Evolutionary conservation across 1,284 basidiomycete genomes (phyloP).

Genomic region (Pseudozyma hubeiensis): DNA sequence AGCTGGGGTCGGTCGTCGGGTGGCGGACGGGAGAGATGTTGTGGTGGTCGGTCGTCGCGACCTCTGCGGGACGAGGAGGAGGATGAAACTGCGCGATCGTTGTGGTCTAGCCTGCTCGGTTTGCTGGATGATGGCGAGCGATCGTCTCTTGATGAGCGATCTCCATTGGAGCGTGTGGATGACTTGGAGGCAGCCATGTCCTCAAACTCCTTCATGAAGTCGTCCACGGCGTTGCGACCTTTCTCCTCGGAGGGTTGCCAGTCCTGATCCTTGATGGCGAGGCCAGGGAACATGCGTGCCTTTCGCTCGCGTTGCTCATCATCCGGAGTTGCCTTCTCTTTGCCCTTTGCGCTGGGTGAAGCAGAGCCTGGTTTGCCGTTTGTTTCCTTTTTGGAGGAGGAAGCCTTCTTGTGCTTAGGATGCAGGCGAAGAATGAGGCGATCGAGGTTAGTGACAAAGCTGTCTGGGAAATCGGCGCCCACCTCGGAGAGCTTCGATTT

Average conservation of each 20-base stretch:
- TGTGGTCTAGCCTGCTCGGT: slow-evolving; percentile 11
- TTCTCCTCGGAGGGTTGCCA: slow-evolving; percentile 70
- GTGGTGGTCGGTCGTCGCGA: slow-evolving; percentile 37
- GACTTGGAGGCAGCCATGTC: slow-evolving; percentile 71
- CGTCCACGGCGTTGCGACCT: slow-evolving; percentile 79
- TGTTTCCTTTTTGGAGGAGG: slow-evolving; percentile 13
- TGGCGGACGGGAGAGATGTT: slow-evolving; percentile 27
- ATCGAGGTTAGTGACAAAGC: slow-evolving; percentile 91
- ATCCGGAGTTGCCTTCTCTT: slow-evolving; percentile 70
- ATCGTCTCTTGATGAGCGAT: not conserved
- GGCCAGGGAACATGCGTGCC: slow-evolving; percentile 88
- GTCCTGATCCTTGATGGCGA: slow-evolving; percentile 82
- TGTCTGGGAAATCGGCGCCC: slow-evolving; percentile 88
- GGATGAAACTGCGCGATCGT: slow-evolving; percentile 8
- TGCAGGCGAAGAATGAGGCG: slow-evolving; percentile 93
- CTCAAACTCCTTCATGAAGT: slow-evolving; percentile 83
- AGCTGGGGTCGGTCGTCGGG: slow-evolving; percentile 82
- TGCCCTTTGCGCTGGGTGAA: slow-evolving; percentile 58
- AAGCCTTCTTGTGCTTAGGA: slow-evolving; percentile 78
- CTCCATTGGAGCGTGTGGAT: not conserved
- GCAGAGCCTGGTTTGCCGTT: slow-evolving; percentile 68
- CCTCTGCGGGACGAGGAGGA: slow-evolving; percentile 26
- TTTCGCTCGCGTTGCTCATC: slow-evolving; percentile 78
- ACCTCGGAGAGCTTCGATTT: slow-evolving; percentile 82
- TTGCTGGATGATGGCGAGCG: slow-evolving; percentile 19